Percentiles rank a stretch among this genome's conserved stretches.
These are phyloP conservation scores for Entelexis sorbosivorans DNA, from an alignment of 1,139 yeast species.

Conservation along the genomic window DNA sequence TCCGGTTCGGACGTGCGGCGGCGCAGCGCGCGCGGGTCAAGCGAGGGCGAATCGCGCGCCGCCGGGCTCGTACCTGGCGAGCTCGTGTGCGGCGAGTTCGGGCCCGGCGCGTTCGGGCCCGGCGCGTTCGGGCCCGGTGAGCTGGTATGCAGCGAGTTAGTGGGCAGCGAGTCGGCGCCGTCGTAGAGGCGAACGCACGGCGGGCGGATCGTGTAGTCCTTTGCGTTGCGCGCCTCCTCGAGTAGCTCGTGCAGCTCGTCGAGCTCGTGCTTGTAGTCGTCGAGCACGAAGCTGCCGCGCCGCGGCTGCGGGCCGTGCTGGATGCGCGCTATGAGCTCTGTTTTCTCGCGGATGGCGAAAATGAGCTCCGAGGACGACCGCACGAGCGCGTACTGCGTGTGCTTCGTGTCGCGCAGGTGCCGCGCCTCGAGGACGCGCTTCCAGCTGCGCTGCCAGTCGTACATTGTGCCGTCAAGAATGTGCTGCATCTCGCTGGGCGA, in stretches of 20 bases:
- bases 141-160: too few relatives aligned
- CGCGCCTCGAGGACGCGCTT: conserved; percentile 17
- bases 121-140: too few relatives aligned
- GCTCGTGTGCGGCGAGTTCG: too few relatives aligned
- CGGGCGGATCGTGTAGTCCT: conserved; percentile 19
- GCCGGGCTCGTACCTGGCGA: too few relatives aligned
- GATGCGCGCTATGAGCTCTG: conserved; percentile 7
- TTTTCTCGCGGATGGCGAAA: conserved; percentile 12
- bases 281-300: not conserved
- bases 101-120: too few relatives aligned
- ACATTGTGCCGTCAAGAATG: conserved; percentile 18
- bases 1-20: too few relatives aligned
- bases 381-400: not conserved
- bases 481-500: conserved; percentile 13
- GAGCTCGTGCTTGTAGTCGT: conserved; percentile 1
- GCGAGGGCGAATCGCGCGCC: not conserved
- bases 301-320: not conserved
- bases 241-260: conserved; percentile 9
- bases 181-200: conserved; percentile 13
- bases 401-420: conserved; percentile 5
- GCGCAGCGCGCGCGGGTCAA: not conserved
- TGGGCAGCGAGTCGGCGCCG: not conserved
- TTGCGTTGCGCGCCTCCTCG: conserved; percentile 18
- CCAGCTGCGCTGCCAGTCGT: conserved; percentile 22
- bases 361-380: conserved; percentile 17